Evolutionary conservation across 1,284 basidiomycete species (phyloP).

Genomic region (Puccinia hordei): DNA sequence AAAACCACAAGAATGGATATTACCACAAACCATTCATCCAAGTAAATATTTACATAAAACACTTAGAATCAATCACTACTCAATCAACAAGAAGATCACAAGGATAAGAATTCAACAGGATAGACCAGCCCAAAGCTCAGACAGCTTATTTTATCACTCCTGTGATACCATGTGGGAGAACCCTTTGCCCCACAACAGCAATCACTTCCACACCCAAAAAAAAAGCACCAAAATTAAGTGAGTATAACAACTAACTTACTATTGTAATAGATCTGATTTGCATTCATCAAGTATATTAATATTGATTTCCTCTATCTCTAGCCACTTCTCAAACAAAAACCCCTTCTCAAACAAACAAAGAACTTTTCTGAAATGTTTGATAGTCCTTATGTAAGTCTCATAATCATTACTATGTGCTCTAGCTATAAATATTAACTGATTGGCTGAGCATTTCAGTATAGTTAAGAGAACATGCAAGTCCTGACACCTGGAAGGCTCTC

Average conservation of each 20-base stretch:
- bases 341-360: neutral
- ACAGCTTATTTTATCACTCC: neutral
- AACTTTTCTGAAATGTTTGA: neutral
- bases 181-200: no score
- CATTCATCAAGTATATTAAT: no score
- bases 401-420: neutral
- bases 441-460: neutral
- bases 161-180: neutral
- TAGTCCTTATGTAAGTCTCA: neutral
- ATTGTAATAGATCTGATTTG: no score
- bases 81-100: no score
- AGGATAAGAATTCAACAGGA: no score
- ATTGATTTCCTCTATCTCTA: neutral
- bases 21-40: no score
- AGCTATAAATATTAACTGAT: neutral
- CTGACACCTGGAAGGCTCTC: constrained; percentile 11
- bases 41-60: no score
- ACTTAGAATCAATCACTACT: no score
- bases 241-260: neutral
- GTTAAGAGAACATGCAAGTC: constrained; percentile 4
- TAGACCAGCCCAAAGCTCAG: neutral
- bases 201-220: neutral
- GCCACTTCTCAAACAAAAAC: neutral
- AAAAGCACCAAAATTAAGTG: neutral
- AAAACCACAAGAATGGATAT: no score